These are phyloP conservation scores for Penicillium samsonianum DNA, from an alignment of 495 filamentous ascomycete genomes.

Conservation along the genomic window DNA sequence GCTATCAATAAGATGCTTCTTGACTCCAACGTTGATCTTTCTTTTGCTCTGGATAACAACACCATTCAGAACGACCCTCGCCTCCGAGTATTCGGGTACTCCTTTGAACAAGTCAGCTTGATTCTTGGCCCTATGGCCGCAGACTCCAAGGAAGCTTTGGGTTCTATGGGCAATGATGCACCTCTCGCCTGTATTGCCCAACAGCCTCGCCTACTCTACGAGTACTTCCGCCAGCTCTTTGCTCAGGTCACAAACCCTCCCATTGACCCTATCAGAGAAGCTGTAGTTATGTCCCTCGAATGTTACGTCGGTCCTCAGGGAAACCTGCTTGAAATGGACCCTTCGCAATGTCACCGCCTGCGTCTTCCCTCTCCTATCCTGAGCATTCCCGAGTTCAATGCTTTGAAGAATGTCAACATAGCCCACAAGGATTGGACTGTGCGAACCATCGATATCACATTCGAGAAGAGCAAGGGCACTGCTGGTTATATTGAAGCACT, in stretches of 20 bases:
- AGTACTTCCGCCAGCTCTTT: conserved; percentile 99
- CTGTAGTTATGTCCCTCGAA: conserved; percentile 98
- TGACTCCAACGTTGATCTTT: conserved; percentile 61
- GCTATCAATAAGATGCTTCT: conserved; percentile 63
- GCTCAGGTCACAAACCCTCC: conserved; percentile 99
- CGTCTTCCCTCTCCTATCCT: conserved; percentile 89
- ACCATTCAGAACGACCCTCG: conserved; percentile 83
- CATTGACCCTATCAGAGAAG: conserved; percentile 97
- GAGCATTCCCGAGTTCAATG: conserved; percentile 89
- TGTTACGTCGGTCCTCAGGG: conserved; percentile 98
- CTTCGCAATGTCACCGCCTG: conserved; percentile 83
- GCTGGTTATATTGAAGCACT: conserved; percentile 86
- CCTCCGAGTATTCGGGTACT: conserved; percentile 90
- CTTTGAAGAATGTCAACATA: conserved; percentile 74
- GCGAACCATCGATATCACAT: conserved; percentile 93
- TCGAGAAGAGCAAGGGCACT: conserved; percentile 83
- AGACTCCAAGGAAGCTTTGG: conserved; percentile 98
- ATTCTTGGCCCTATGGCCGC: conserved; percentile 96
- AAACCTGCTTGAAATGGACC: conserved; percentile 93
- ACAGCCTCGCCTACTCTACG: conserved; percentile 87
- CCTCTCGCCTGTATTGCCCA: conserved; percentile 89
- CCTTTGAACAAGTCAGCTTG: conserved; percentile 94
- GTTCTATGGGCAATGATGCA: conserved; percentile 99
- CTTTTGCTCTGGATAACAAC: conserved; percentile 65
- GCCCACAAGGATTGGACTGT: conserved; percentile 85